A percentile compares a stretch with the other conserved stretches of the same genome.
phyloP scores from a whole-genome alignment of 2,329 filamentous ascomycete species.

The Penicillium sp. region DNA sequence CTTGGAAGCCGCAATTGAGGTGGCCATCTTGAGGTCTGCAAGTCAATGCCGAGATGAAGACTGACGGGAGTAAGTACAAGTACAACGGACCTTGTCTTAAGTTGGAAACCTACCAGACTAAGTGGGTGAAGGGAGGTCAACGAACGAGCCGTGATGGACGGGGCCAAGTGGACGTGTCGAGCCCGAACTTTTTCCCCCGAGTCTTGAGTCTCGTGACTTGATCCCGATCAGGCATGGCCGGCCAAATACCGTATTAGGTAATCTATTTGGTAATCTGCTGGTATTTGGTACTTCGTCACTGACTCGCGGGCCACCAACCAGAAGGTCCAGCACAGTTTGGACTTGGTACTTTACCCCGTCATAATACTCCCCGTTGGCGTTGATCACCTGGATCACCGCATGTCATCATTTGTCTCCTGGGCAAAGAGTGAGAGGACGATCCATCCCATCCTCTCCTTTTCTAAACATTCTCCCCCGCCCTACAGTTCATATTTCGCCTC shows the following conservation, averaged over 20 bases:
- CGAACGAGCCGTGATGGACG: conserved; percentile 7
- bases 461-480: neutral
- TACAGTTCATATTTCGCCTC: conserved; percentile 4
- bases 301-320: neutral
- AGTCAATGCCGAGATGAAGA: conserved; percentile 14
- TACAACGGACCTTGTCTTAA: neutral
- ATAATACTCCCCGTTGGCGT: conserved; percentile 14
- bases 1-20: conserved; percentile 38
- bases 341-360: conserved; percentile 15
- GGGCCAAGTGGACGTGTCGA: conserved; percentile 19
- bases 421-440: conserved; percentile 19
- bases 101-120: conserved; percentile 5
- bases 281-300: neutral
- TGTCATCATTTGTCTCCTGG: conserved; percentile 29
- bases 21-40: conserved; percentile 35
- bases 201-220: conserved; percentile 34
- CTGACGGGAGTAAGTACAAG: neutral
- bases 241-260: conserved; percentile 13
- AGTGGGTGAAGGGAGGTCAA: conserved; percentile 8
- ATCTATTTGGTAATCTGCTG: neutral
- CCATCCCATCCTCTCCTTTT: conserved; percentile 15
- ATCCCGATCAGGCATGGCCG: conserved; percentile 14
- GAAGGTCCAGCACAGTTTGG: neutral
- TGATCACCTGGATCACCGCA: conserved; percentile 31
- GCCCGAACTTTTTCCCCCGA: conserved; percentile 32